These are phyloP conservation scores for Camelina neglecta DNA, from an alignment of 345 rosid genomes.

Conservation along the genomic window DNA sequence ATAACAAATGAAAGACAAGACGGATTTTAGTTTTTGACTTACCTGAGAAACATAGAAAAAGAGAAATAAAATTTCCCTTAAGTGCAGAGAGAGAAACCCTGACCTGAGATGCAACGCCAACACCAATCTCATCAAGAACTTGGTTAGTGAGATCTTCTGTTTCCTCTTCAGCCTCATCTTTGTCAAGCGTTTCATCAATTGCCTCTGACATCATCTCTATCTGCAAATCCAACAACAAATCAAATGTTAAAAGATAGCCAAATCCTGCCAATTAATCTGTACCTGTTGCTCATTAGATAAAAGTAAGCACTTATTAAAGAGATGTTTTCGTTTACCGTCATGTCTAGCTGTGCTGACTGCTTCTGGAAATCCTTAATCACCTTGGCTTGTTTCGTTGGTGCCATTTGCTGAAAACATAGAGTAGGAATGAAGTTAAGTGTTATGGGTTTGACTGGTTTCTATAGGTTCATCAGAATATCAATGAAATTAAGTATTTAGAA, in stretches of 20 bases:
- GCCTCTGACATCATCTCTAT: slow-evolving; percentile 99
- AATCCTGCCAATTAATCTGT: background rate
- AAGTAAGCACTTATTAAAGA: background rate
- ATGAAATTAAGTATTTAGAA: background rate
- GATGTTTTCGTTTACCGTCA: slow-evolving; percentile 64
- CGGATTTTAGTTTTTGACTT: slow-evolving; percentile 8
- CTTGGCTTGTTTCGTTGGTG: slow-evolving; percentile 83
- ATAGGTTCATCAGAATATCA: background rate
- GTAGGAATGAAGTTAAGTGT: background rate
- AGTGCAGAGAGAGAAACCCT: slow-evolving; percentile 19
- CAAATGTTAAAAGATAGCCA: background rate
- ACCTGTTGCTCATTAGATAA: background rate
- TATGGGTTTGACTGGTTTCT: too few relatives aligned
- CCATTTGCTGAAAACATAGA: slow-evolving; percentile 77
- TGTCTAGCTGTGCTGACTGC: slow-evolving; percentile 91
- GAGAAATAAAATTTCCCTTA: too few relatives aligned
- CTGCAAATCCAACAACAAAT: slow-evolving; percentile 48
- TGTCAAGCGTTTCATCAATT: slow-evolving; percentile 95
- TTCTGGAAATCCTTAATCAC: slow-evolving; percentile 93
- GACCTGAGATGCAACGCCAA: slow-evolving; percentile 98
- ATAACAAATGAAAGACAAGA: background rate
- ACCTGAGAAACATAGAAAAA: background rate
- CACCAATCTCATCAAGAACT: slow-evolving; percentile 99
- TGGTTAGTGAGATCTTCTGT: slow-evolving; percentile 98
- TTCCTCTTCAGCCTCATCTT: slow-evolving; percentile 99